A percentile compares a stretch with the other conserved stretches of the same genome.
These are phyloP conservation scores for Botryotinia narcissicola DNA, from an alignment of 2,329 filamentous ascomycete genomes.

Conservation along the genomic window DNA sequence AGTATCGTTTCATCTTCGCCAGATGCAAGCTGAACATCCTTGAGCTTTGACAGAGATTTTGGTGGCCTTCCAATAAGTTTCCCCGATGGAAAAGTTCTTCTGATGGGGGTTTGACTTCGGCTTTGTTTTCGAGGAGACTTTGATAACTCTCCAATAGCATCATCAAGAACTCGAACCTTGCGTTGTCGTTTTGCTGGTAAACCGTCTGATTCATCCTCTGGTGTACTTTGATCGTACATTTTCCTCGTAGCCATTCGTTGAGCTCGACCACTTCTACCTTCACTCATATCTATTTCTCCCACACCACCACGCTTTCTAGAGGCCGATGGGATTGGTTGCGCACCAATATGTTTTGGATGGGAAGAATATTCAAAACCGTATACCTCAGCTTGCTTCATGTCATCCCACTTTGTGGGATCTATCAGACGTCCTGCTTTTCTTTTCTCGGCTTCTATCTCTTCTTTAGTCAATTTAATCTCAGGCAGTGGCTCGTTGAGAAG, in stretches of 20 bases:
- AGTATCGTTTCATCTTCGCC: slow-evolving; percentile 17
- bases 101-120: slow-evolving; percentile 28
- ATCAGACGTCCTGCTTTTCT: slow-evolving; percentile 30
- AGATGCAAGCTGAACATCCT: slow-evolving; percentile 30
- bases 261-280: slow-evolving; percentile 32
- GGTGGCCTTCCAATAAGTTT: slow-evolving; percentile 38
- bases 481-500: slow-evolving; percentile 30
- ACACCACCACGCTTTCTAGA: slow-evolving; percentile 21
- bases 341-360: slow-evolving; percentile 55
- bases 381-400: slow-evolving; percentile 54
- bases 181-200: slow-evolving; percentile 35
- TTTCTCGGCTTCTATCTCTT: slow-evolving; percentile 31
- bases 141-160: slow-evolving; percentile 23
- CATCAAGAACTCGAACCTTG: slow-evolving; percentile 30
- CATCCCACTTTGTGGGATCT: slow-evolving; percentile 34
- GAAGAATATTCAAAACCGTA: slow-evolving; percentile 63
- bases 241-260: slow-evolving; percentile 29
- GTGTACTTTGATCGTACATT: slow-evolving; percentile 31
- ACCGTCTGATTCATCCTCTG: slow-evolving; percentile 32
- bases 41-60: slow-evolving; percentile 33
- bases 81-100: slow-evolving; percentile 35
- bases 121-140: slow-evolving; percentile 23
- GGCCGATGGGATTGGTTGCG: slow-evolving; percentile 49
- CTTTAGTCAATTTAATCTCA: slow-evolving; percentile 29
- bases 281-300: slow-evolving; percentile 20